Percentiles rank a stretch among this genome's conserved stretches.
Evolutionary conservation across 148 eudicot species (phyloP).

Genomic region (Rhododendron simsii): DNA sequence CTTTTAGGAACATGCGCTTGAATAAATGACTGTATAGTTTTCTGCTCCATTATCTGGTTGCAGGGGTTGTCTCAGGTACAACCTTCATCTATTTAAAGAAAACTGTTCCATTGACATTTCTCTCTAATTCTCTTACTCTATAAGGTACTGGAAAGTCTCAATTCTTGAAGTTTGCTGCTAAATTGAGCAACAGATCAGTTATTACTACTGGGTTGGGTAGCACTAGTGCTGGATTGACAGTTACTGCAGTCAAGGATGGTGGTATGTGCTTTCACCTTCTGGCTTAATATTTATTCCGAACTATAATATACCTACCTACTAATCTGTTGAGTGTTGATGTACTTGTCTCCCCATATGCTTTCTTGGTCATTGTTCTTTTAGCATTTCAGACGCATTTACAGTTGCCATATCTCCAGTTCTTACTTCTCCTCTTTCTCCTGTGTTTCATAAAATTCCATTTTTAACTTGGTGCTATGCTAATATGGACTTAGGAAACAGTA

Average conservation of each 20-base stretch:
- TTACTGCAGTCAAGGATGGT: slow-evolving; percentile 92
- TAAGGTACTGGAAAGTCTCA: slow-evolving; percentile 88
- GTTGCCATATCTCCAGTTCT: not conserved
- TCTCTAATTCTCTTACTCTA: not conserved
- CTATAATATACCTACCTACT: not conserved
- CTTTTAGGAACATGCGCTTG: not conserved
- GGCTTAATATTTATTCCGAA: not conserved
- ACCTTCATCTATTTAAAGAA: not conserved
- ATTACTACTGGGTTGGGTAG: slow-evolving; percentile 93
- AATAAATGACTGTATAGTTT: not conserved
- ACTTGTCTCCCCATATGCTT: not conserved
- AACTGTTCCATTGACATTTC: not conserved
- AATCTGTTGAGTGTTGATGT: not conserved
- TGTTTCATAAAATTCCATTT: not conserved
- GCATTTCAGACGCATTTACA: not conserved
- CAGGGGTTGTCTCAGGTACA: not conserved
- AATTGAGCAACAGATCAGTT: slow-evolving; percentile 85
- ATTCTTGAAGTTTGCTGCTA: slow-evolving; percentile 85
- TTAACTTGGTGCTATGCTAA: not conserved
- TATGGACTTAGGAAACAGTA: not conserved
- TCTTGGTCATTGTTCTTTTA: not conserved
- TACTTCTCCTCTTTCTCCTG: not conserved
- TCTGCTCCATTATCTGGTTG: not conserved
- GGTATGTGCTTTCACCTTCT: slow-evolving; percentile 28
- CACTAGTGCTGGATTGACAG: slow-evolving; percentile 97